These are phyloP conservation scores for Barnettozyma hawaiiensis DNA, from an alignment of 1,139 yeast genomes.

Conservation along the genomic window DNA sequence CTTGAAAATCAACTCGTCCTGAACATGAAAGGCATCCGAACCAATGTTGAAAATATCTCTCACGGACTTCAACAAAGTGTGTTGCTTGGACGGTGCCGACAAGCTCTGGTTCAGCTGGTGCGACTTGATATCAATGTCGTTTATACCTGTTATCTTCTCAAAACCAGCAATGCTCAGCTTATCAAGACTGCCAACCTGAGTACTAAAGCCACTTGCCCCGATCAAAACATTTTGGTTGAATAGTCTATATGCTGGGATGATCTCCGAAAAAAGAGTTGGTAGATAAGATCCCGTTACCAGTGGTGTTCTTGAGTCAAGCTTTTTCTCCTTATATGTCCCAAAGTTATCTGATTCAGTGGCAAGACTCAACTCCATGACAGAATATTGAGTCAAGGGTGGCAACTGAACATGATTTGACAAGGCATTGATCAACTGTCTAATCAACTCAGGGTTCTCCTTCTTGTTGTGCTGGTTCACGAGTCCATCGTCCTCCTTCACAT, in stretches of 20 bases:
- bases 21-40: constrained; percentile 46
- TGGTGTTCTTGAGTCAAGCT: constrained; percentile 41
- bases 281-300: constrained; percentile 52
- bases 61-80: constrained; percentile 45
- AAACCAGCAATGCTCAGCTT: background rate
- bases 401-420: constrained; percentile 32
- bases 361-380: constrained; percentile 38
- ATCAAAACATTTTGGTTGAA: constrained; percentile 47
- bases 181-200: constrained; percentile 3
- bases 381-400: constrained; percentile 28
- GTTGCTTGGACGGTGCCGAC: constrained; percentile 32
- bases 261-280: constrained; percentile 55
- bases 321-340: constrained; percentile 36
- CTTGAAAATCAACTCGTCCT: constrained; percentile 51
- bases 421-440: constrained; percentile 32
- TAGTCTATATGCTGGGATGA: constrained; percentile 46
- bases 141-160: constrained; percentile 32
- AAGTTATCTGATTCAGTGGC: constrained; percentile 39
- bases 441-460: constrained; percentile 28
- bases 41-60: constrained; percentile 58
- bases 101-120: constrained; percentile 28
- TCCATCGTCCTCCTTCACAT: constrained; percentile 36
- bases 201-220: constrained; percentile 40
- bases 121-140: constrained; percentile 30
- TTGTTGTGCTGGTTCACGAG: constrained; percentile 26